A percentile compares a stretch with the other conserved stretches of the same genome.
phyloP scores from a whole-genome alignment of 1,284 basidiomycete species.

The Termitomyces sp. region DNA sequence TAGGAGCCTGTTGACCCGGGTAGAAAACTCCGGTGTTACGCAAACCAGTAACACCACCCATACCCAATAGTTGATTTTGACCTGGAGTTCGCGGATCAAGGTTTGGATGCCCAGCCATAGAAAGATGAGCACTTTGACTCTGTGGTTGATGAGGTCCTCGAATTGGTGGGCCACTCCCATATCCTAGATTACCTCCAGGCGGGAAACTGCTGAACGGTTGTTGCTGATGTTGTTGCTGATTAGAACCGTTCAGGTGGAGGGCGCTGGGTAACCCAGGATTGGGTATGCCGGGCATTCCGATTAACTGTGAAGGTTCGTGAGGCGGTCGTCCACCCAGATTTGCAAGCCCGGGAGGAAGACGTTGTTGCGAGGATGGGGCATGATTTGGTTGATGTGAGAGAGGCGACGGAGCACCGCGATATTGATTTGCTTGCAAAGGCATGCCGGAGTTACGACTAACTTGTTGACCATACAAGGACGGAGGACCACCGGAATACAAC shows the following conservation, averaged over 20 bases:
- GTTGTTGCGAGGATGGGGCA: slow-evolving; percentile 45
- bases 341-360: slow-evolving; percentile 76
- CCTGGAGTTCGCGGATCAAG: slow-evolving; percentile 50
- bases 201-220: slow-evolving; percentile 50
- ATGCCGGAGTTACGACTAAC: slow-evolving; percentile 48
- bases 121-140: slow-evolving; percentile 37
- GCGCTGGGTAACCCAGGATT: slow-evolving; percentile 41
- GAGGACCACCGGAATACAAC: slow-evolving; percentile 47
- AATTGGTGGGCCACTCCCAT: slow-evolving; percentile 44
- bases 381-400: slow-evolving; percentile 42
- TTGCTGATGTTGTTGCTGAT: slow-evolving; percentile 46
- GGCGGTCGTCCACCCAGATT: slow-evolving; percentile 76
- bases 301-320: slow-evolving; percentile 67
- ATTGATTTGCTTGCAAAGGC: slow-evolving; percentile 57
- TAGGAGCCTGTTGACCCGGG: slow-evolving; percentile 46
- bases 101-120: slow-evolving; percentile 43
- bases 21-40: slow-evolving; percentile 44
- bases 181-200: slow-evolving; percentile 38
- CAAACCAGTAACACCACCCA: slow-evolving; percentile 38
- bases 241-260: slow-evolving; percentile 42
- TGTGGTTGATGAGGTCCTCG: slow-evolving; percentile 52
- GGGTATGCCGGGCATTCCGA: slow-evolving; percentile 47
- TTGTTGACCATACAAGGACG: slow-evolving; percentile 51
- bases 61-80: slow-evolving; percentile 45
- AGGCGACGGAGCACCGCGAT: slow-evolving; percentile 67